Evolutionary conservation across 805 yeast genomes (phyloP), one percentile per base, ranked within the genome.

Genomic region (Blastobotrys peoriensis): DNA sequence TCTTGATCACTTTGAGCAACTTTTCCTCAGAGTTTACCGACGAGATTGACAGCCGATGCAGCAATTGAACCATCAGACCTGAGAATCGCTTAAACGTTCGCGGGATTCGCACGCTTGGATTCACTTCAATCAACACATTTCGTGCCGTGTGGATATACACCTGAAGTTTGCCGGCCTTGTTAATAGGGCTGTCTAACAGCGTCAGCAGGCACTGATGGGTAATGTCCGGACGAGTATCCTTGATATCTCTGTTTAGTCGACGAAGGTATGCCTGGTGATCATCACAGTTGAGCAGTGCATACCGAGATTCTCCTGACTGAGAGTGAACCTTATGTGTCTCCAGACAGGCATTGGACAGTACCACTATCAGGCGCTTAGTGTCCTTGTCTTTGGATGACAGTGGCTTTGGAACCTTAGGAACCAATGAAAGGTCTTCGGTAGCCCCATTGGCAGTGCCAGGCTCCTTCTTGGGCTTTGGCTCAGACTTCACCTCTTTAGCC

Each of bases 171-270:
- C 98, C 98, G 4, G 97, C 98, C 67, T 93, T 93, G 70, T 93
- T 93, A 58, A 93, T 84, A 36, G 98, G 98, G n/a, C 96, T 86
- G 65, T 93, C 98, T 57, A 93, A 73, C 52, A 93, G 72, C 3
- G 98, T 91, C 65, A 93, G 73, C 35, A 93, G 76, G 73, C 98
- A 93, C 68, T 91, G 98, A 63, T 93, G 98, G 36, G 98, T 93
- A 59, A 93, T 93, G 65, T 93, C 98, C n/a, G 98, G 98, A 65
- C 98, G 80, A 5, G 97, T 98, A 62, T 93, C 98, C 40, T 95
- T 86, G 52, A 93, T 91, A 61, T 93, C 98, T 62, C 98, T 79
- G 43, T 95, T 95, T 95, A 91, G 87, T 63, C 88, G 91, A 64
- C 91, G 83, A 58, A 93, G 71, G 42, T 91, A 71, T 13, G 97